Evolutionary conservation across 2,329 filamentous ascomycete genomes (phyloP), one percentile per base, ranked within the genome.

Genomic region (Colletotrichum gigasporum): DNA sequence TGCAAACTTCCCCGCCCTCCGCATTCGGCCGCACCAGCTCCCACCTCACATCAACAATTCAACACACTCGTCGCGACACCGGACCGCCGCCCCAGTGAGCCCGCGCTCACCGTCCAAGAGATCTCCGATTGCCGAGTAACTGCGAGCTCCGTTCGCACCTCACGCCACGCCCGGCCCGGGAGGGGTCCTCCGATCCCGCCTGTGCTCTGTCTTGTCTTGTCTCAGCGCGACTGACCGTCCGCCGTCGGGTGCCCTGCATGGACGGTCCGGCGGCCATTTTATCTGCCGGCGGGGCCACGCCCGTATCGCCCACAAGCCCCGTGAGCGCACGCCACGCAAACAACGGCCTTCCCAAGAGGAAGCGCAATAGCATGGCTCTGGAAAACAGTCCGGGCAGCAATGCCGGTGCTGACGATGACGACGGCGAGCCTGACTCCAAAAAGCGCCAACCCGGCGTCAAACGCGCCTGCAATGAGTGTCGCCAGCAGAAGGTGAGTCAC

Each of bases 391-490:
- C 87, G 3, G 86, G 83, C 24, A 90, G 86, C 71, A 80, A 83
- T 51, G 83, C 82, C 61, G 84, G 84, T 60, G 82, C 88, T 62
- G 87, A 88, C 63, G 86, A 88, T 26, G 82, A 88, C 59, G 75
- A 80, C 51, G 79, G 81, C 50, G 83, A 85, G 54, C 77, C 82
- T 47, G 86, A 89, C 71, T 60, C 60, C 28, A 87, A 86, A 77
- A 88, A 87, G 76, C 83, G 88, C 65, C 87, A 90, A 69, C 88
- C 89, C 24, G 88, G 88, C 57, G 89, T 91, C 50, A 93, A 95
- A 80, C 85, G 92, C 71, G 92, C 92, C 5, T 95, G 92, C 78
- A 94, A 94, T 73, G 91, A 95, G 77, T 95, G 91, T 74, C 86
- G 91, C 66, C 92, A 95, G 79, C 92, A 95, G 78, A 95, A 95